These are phyloP conservation scores for Claviceps fusiformis DNA, from an alignment of 2,329 filamentous ascomycete genomes.

Conservation along the genomic window DNA sequence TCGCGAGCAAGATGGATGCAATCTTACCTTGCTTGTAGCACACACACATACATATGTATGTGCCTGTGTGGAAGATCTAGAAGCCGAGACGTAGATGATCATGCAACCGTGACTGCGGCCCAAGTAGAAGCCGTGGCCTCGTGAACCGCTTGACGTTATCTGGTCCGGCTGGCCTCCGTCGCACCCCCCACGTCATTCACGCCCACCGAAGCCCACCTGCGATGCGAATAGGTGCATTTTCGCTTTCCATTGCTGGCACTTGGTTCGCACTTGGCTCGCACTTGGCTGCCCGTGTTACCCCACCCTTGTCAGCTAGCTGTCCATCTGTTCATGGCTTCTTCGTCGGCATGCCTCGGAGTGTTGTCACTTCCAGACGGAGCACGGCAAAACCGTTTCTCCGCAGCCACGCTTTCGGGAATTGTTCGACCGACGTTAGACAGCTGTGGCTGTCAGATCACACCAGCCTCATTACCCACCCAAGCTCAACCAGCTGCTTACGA, in stretches of 20 bases:
- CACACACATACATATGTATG: too few relatives aligned
- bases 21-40: neutral
- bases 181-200: neutral
- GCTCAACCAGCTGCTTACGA: slow-evolving; percentile 11
- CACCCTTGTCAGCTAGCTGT: too few relatives aligned
- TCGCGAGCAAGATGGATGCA: neutral
- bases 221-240: too few relatives aligned
- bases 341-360: too few relatives aligned
- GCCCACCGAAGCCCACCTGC: too few relatives aligned
- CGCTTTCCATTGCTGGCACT: neutral
- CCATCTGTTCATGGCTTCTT: too few relatives aligned
- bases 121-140: neutral
- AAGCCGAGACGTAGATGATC: neutral
- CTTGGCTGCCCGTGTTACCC: neutral
- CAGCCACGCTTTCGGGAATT: neutral
- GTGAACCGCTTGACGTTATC: neutral
- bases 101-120: too few relatives aligned
- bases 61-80: neutral
- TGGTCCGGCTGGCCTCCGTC: neutral
- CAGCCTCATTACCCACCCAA: neutral
- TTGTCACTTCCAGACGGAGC: too few relatives aligned
- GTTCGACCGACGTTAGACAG: neutral
- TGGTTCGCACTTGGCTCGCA: neutral
- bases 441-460: neutral
- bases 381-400: slow-evolving; percentile 10